Evolutionary conservation across 345 rosid species (phyloP), one percentile per base, ranked within the genome.

Genomic region (Durio zibethinus): DNA sequence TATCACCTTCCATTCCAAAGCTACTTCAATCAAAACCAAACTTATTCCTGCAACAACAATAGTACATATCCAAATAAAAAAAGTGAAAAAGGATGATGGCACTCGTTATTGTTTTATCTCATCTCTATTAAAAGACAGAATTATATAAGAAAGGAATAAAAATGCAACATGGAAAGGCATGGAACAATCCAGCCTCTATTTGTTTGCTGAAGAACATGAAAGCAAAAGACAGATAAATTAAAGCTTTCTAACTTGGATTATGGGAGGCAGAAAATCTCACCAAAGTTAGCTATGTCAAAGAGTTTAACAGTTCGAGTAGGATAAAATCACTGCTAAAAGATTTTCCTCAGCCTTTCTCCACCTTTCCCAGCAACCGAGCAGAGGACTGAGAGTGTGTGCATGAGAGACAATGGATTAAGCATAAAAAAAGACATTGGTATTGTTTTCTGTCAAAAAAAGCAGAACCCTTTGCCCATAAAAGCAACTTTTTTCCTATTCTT

Each of bases 1-100:
- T 63, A 59, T 87, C 94, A 27, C 96, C 97, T 63, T 93, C 97
- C 98, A 93, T 91, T 79, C 75, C 56, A 25, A 69, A 23, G n/a
- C 20, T 52, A 6, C 65, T 61, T 63, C 61, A 60, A 60, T 60
- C 67, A 11, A 76, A 61, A 60, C 77, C 56, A 60, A 16, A 7
- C 53, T 43, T 60, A 16, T 18, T 47, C 57, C 72, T 62, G 57
- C 78, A 75, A 25, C 77, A 75, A 29, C 14, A 61, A 47, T 18
- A 42, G 10, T 43, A 42, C 69, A 61, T 38, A 29, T 61, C 57
- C 59, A 27, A 11, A 45, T 69, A 7, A 69, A 42, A 9, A 4
- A 47, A 56, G 8, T 35, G 16, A 20, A 35, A 29, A 36, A 35
- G 14, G 48, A 31, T 52, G 31, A 23, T 73, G 20, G 33, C 29